Evolutionary conservation across 1,284 basidiomycete species (phyloP).

Genomic region (Boletus putidus): DNA sequence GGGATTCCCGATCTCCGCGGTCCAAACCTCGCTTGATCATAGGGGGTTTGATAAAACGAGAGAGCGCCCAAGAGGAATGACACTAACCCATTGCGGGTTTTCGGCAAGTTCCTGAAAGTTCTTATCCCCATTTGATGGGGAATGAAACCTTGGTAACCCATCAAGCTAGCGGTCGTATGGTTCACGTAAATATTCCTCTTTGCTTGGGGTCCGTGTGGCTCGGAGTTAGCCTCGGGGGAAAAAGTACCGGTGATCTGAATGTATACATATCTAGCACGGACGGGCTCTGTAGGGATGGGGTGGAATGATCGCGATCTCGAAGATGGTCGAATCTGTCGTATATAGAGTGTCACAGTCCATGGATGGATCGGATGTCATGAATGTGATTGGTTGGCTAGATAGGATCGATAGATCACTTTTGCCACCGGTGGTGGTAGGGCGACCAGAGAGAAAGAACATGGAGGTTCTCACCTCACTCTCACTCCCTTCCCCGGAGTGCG

Average conservation of each 20-base stretch:
- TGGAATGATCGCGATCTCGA: background rate
- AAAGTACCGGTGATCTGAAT: background rate
- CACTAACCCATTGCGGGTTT: background rate
- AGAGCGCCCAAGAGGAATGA: background rate
- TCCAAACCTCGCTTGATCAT: background rate
- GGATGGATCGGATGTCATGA: too few relatives aligned
- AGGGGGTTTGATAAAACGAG: background rate
- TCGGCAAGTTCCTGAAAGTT: background rate
- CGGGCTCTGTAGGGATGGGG: background rate
- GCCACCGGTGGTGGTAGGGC: background rate
- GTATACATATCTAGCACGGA: background rate
- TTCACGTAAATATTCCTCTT: background rate
- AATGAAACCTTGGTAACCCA: background rate
- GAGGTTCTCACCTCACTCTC: background rate
- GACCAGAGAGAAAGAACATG: too few relatives aligned
- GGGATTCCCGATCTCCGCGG: background rate
- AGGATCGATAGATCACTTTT: too few relatives aligned
- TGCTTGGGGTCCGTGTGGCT: background rate
- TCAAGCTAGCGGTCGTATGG: background rate
- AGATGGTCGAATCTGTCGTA: too few relatives aligned
- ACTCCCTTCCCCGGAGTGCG: background rate
- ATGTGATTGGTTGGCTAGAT: too few relatives aligned
- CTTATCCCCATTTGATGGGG: background rate
- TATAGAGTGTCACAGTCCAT: too few relatives aligned
- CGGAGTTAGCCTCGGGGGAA: background rate